phyloP scores from a whole-genome alignment of 805 yeast species.

The Myxozyma geophila region DNA sequence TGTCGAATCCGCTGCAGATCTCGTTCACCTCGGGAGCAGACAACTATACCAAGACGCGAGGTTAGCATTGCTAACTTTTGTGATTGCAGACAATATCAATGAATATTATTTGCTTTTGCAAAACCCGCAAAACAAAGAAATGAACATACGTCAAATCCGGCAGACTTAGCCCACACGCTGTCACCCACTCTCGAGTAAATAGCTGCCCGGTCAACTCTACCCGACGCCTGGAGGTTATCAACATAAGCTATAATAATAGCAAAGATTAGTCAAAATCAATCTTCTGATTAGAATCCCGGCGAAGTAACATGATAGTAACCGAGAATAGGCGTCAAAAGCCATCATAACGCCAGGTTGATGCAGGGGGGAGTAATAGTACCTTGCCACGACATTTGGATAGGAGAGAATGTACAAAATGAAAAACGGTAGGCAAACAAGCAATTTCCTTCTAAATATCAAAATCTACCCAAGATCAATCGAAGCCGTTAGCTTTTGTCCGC shows the following conservation, averaged over 20 bases:
- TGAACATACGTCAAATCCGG: conserved; percentile 54
- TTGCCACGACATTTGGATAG: conserved; percentile 44
- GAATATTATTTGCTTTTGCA: background rate
- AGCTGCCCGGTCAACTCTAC: conserved; percentile 89
- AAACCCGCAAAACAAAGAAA: background rate
- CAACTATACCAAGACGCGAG: conserved; percentile 45
- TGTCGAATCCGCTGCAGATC: conserved; percentile 78
- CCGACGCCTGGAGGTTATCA: conserved; percentile 85
- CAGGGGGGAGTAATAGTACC: conserved; percentile 36
- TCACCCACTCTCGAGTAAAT: conserved; percentile 94
- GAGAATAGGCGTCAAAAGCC: too few species aligned
- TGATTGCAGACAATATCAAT: too few species aligned
- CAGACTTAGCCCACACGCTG: conserved; percentile 87
- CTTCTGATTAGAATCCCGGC: background rate
- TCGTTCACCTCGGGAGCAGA: conserved; percentile 71
- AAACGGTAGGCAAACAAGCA: too few species aligned
- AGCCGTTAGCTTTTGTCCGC: too few species aligned
- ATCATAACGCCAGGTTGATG: too few species aligned
- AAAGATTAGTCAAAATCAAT: background rate
- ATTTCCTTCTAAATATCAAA: too few species aligned
- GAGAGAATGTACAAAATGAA: background rate
- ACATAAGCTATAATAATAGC: conserved; percentile 71
- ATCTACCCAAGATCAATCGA: background rate
- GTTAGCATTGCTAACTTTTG: background rate
- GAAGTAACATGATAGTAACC: too few species aligned